Evolutionary conservation across 306 rosid genomes (phyloP).

Genomic region (Acacia crassicarpa): DNA sequence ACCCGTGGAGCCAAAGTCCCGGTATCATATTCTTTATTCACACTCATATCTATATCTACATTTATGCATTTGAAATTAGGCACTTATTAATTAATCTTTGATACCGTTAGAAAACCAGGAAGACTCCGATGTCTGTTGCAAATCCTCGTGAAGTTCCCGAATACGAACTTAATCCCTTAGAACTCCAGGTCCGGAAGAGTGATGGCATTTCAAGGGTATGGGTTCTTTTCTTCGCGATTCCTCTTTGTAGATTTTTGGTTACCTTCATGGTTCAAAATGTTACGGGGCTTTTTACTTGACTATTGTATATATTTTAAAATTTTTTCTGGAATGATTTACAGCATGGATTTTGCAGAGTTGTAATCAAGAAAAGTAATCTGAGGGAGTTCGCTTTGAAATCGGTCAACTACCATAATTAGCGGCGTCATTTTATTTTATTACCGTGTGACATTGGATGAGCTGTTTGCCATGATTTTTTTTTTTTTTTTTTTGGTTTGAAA

Average conservation of each 20-base stretch:
- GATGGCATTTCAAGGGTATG: slow-evolving; percentile 83
- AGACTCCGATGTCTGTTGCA: slow-evolving; percentile 95
- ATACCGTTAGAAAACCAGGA: slow-evolving; percentile 69
- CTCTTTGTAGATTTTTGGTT: neutral
- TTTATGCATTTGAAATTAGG: neutral
- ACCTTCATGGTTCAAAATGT: neutral
- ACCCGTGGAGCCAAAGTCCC: slow-evolving; percentile 96
- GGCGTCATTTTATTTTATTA: slow-evolving; percentile 11
- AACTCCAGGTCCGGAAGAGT: slow-evolving; percentile 93
- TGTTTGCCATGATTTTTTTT: slow-evolving; percentile 7
- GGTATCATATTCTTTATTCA: slow-evolving; percentile 42
- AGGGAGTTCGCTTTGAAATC: slow-evolving; percentile 3
- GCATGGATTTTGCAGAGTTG: slow-evolving; percentile 10
- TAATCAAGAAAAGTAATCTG: slow-evolving; percentile 9
- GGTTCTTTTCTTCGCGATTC: neutral
- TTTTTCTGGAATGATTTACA: neutral
- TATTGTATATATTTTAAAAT: neutral
- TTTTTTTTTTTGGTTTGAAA: slow-evolving; percentile 1
- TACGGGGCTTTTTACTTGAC: neutral
- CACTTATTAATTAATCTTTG: slow-evolving; percentile 33
- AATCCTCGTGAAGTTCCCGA: slow-evolving; percentile 99
- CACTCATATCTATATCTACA: neutral
- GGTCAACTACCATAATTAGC: slow-evolving; percentile 19
- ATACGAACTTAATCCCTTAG: slow-evolving; percentile 96
- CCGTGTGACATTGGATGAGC: slow-evolving; percentile 4